Percentiles rank a stretch among this genome's conserved stretches.
Evolutionary conservation across 768 basidiomycete genomes (phyloP).

Genomic region (Macrolepiota dolichaula): DNA sequence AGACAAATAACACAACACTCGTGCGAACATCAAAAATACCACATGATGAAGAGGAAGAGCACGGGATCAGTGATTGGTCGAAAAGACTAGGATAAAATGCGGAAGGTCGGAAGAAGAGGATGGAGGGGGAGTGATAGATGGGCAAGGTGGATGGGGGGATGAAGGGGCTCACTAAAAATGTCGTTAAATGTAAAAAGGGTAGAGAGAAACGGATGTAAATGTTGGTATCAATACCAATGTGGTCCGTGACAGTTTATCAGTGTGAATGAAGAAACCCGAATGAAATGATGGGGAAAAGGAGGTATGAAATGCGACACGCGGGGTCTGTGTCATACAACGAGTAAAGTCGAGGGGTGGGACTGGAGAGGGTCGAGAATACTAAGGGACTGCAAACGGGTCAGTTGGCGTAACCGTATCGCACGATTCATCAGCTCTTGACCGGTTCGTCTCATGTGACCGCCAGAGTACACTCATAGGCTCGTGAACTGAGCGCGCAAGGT

Average conservation of each 20-base stretch:
- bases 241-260: not conserved
- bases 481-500: too few relatives aligned
- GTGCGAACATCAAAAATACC: not conserved
- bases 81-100: not conserved
- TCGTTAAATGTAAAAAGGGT: not conserved
- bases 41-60: not conserved
- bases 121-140: not conserved
- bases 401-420: not conserved
- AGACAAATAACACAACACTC: not conserved
- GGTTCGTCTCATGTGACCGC: too few relatives aligned
- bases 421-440: too few relatives aligned
- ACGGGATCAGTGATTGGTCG: not conserved
- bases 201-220: not conserved
- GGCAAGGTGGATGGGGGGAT: not conserved
- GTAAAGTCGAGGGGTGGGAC: too few relatives aligned
- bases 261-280: not conserved
- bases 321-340: not conserved
- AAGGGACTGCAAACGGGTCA: not conserved
- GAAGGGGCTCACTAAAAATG: not conserved
- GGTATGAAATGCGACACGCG: not conserved
- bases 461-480: too few relatives aligned
- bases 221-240: not conserved
- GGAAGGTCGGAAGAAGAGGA: not conserved
- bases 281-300: not conserved
- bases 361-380: too few relatives aligned